Evolutionary conservation across 768 basidiomycete genomes (phyloP), one percentile per base, ranked within the genome.

Genomic region (Tylopilus rubrobrunneus): DNA sequence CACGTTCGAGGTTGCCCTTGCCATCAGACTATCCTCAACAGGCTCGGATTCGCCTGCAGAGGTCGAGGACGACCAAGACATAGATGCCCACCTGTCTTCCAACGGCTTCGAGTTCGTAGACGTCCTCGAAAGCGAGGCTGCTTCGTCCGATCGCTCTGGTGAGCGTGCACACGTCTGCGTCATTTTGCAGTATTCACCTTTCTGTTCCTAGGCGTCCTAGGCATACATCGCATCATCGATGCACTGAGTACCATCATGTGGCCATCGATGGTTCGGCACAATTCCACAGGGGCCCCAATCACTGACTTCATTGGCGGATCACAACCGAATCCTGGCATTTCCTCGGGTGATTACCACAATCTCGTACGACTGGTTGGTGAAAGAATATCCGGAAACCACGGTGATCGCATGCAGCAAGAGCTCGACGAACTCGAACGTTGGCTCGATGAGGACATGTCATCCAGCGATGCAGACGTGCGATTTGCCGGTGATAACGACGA

Each of bases 211-310:
- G 83, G 72, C 17, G 75, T 82, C 48, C 79, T 65, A 15, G 79
- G 79, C 12, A 77, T 90, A 33, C 79, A 82, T 29, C 83, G 91
- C 25, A 83, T 91, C 8, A 60, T 89, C 19, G 89, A 91, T 63
- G 87, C 90, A 11, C 72, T 93, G 42, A 86, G 88, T 67, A 91
- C 91, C 1, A 82, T 93, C 61, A 90, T 92, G 85, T 93, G 90
- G 90, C 86, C 90, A 5, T 86, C 86, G 0, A 85, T 93, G 81
- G 70, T 80, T 44, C 62, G 50, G 4, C 59, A 53, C 36, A 29
- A 49, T 27, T 49, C 53, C 44, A 56, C 55, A 43, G 44, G 52
- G 3, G 29, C 12, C 15, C 45, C 45, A 0, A 34, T 45, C n/a
- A 23, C 49, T 27, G 43, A 39, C 34, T 41, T 44, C 28, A 44